These are phyloP conservation scores for Solanum dulcamara DNA, from an alignment of 257 asterid species.

Conservation along the genomic window DNA sequence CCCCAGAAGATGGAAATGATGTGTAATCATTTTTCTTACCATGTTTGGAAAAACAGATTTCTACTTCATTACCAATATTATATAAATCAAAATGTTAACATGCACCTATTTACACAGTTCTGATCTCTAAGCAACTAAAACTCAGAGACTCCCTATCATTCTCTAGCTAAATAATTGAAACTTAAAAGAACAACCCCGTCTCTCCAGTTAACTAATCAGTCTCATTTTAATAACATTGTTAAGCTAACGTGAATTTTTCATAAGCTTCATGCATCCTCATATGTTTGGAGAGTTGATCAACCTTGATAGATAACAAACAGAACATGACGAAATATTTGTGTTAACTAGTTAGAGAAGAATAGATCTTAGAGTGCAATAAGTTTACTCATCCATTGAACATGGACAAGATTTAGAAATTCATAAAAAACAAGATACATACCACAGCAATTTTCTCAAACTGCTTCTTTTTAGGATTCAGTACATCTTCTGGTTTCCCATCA, in stretches of 20 bases:
- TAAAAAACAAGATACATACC: conserved; percentile 25
- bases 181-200: not conserved
- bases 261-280: not conserved
- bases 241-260: not conserved
- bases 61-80: not conserved
- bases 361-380: not conserved
- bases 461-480: conserved; percentile 93
- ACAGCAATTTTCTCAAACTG: conserved; percentile 86
- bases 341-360: not conserved
- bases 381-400: not conserved
- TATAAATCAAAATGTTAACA: not conserved
- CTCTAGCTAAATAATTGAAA: not conserved
- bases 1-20: not conserved
- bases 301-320: not conserved
- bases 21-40: not conserved
- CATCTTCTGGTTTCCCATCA: conserved; percentile 87
- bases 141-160: not conserved
- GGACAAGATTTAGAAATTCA: not conserved
- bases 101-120: not conserved
- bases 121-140: not conserved
- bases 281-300: not conserved
- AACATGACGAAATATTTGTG: not conserved
- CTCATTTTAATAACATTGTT: not conserved
- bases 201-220: not conserved
- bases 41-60: not conserved